Evolutionary conservation across 495 filamentous ascomycete species (phyloP).

Genomic region (Penicillium subrubescens): DNA sequence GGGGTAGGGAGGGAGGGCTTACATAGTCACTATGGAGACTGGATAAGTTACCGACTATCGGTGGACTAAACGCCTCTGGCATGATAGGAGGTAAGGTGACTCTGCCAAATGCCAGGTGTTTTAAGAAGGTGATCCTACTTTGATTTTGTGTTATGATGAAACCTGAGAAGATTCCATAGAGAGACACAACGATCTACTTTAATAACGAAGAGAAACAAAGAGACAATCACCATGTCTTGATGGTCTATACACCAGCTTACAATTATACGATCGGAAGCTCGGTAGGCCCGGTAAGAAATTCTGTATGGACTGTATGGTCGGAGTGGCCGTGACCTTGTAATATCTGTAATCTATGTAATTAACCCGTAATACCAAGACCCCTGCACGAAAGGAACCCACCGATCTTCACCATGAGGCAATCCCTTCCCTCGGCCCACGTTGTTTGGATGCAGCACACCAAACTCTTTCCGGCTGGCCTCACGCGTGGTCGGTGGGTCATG

Average conservation of each 20-base stretch:
- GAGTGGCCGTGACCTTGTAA: not conserved
- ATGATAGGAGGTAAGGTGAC: slow-evolving; percentile 1
- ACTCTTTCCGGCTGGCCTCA: slow-evolving; percentile 37
- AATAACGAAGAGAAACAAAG: not conserved
- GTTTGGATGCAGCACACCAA: slow-evolving; percentile 47
- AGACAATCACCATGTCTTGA: not conserved
- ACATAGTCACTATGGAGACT: not conserved
- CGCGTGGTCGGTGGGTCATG: slow-evolving; percentile 48
- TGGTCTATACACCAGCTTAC: too few species aligned
- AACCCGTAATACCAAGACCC: slow-evolving; percentile 1
- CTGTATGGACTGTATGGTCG: not conserved
- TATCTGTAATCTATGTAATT: not conserved
- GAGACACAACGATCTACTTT: not conserved
- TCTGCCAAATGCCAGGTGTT: slow-evolving; percentile 4
- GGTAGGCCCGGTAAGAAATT: not conserved
- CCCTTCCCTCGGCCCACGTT: slow-evolving; percentile 47
- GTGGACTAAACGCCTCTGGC: not conserved
- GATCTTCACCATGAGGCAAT: slow-evolving; percentile 35
- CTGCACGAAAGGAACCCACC: slow-evolving; percentile 25
- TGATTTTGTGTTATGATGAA: not conserved
- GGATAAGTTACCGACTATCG: not conserved
- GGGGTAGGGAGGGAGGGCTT: not conserved
- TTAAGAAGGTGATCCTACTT: not conserved
- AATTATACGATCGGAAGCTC: not conserved
- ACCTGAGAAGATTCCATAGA: not conserved